Evolutionary conservation across 148 eudicot genomes (phyloP).

Genomic region (Rhododendron mucronatum): DNA sequence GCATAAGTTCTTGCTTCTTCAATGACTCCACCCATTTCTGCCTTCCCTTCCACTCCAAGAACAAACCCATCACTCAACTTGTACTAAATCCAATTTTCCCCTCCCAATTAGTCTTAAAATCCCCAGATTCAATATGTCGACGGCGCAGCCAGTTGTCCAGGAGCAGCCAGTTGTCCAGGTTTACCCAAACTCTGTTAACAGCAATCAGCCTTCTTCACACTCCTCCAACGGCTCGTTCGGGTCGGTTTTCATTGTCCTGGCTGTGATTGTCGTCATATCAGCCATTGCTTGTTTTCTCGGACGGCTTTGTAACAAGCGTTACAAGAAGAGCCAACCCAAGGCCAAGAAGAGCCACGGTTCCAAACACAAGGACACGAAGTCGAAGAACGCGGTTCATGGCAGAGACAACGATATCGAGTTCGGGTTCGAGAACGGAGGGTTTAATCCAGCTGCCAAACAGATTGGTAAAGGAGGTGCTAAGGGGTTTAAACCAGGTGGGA

Average conservation of each 20-base stretch:
- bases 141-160: constrained; percentile 16
- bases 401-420: constrained; percentile 58
- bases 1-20: constrained; percentile 11
- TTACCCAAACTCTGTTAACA: constrained; percentile 37
- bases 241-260: constrained; percentile 69
- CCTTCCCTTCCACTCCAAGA: constrained; percentile 24
- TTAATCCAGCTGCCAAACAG: constrained; percentile 13
- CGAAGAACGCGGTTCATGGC: constrained; percentile 24
- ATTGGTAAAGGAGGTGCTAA: constrained; percentile 12
- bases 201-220: constrained; percentile 28
- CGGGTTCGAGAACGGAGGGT: constrained; percentile 36
- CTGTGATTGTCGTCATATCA: constrained; percentile 54
- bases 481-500: constrained; percentile 10
- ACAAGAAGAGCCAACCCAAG: constrained; percentile 24
- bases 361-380: constrained; percentile 25
- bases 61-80: constrained; percentile 7
- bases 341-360: constrained; percentile 19
- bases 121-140: constrained; percentile 24
- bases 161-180: constrained; percentile 19
- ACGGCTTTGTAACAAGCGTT: constrained; percentile 46
- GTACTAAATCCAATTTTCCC: background rate
- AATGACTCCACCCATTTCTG: constrained; percentile 8
- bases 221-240: constrained; percentile 69
- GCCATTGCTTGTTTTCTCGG: constrained; percentile 69
- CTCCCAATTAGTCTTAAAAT: background rate